Evolutionary conservation across 2,329 filamentous ascomycete genomes (phyloP).

Genomic region (Leptographium radiaticola): DNA sequence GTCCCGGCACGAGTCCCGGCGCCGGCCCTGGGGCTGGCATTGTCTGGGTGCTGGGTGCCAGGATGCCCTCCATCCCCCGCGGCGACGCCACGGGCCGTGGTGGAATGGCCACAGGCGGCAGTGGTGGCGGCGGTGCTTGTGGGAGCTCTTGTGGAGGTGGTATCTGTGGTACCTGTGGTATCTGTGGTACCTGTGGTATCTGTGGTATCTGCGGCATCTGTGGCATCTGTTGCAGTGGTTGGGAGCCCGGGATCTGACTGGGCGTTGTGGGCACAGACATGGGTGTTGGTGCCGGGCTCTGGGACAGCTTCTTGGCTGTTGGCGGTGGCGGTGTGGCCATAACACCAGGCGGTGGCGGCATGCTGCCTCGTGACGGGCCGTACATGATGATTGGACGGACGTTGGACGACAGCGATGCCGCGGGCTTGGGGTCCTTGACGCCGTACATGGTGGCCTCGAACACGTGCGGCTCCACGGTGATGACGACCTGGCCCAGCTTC

Average conservation of each 20-base stretch:
- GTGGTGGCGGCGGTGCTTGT: background rate
- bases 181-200: background rate
- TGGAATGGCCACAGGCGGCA: background rate
- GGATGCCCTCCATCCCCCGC: conserved; percentile 17
- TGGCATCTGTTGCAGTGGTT: background rate
- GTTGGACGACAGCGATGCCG: conserved; percentile 25
- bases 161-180: background rate
- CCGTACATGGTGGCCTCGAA: conserved; percentile 64
- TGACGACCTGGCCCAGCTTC: conserved; percentile 58
- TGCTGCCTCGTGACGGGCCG: conserved; percentile 47
- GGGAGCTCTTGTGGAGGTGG: background rate
- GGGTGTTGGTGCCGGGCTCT: conserved; percentile 13
- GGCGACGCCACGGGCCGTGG: conserved; percentile 15
- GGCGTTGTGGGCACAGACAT: background rate
- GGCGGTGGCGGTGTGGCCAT: conserved; percentile 23
- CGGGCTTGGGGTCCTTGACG: conserved; percentile 50
- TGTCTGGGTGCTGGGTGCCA: conserved; percentile 11
- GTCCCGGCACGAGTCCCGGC: background rate
- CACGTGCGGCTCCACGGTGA: conserved; percentile 68
- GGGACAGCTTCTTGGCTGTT: conserved; percentile 13
- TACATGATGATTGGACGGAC: conserved; percentile 50
- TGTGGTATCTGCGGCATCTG: background rate
- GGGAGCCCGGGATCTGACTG: background rate
- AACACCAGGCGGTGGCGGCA: conserved; percentile 30
- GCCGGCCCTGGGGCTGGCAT: background rate